phyloP scores from a whole-genome alignment of 305 asterid species.

The Coffea humblotiana region DNA sequence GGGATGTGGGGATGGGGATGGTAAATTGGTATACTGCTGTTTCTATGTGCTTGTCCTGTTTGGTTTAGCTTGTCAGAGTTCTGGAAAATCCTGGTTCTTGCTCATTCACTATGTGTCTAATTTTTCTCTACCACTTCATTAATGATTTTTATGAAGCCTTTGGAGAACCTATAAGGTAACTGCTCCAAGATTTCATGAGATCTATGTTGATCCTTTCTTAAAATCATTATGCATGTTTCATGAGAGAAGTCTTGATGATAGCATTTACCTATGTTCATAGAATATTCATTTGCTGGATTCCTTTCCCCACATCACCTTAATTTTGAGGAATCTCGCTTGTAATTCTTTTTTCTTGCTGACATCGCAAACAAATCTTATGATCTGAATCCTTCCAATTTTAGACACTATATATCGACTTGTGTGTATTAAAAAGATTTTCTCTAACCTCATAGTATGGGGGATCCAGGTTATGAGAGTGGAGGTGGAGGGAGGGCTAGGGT shows the following conservation, averaged over 20 bases:
- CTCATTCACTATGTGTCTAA: neutral
- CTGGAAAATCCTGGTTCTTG: neutral
- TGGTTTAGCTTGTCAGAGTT: neutral
- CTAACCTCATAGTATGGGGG: neutral
- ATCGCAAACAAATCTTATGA: neutral
- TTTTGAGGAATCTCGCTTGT: neutral
- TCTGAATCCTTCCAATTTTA: neutral
- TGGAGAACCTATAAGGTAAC: neutral
- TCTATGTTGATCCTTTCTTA: neutral
- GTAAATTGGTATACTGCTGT: neutral
- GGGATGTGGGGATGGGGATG: neutral
- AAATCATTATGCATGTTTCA: neutral
- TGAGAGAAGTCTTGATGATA: neutral
- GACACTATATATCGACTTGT: neutral
- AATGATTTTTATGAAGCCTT: neutral
- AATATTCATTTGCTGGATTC: neutral
- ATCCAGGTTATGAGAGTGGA: neutral
- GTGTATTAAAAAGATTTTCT: neutral
- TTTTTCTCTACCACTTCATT: neutral
- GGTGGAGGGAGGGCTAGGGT: neutral
- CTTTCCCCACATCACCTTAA: neutral
- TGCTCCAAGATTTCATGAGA: neutral
- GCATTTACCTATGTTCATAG: neutral
- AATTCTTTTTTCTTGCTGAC: neutral
- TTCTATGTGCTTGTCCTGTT: neutral